These are phyloP conservation scores for Fennellomyces sp. DNA, from an alignment of 371 early-diverging fungal species.

Conservation along the genomic window DNA sequence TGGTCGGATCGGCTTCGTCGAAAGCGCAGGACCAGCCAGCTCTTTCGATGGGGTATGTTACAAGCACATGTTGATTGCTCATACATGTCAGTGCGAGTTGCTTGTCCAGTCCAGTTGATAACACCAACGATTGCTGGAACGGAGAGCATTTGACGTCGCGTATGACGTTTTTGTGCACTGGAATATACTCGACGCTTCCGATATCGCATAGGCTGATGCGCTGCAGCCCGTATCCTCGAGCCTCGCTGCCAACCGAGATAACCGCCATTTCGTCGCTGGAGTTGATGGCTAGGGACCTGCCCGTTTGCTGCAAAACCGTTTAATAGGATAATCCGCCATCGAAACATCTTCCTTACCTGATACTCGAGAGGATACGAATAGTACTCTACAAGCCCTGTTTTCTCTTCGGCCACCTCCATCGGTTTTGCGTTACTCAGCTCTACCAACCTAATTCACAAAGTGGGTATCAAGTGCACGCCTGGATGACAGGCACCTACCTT, in stretches of 20 bases:
- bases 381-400: neutral
- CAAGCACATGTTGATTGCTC: constrained; percentile 13
- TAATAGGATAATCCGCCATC: neutral
- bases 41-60: constrained; percentile 16
- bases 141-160: constrained; percentile 24
- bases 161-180: constrained; percentile 14
- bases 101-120: constrained; percentile 27
- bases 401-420: neutral
- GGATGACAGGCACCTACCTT: neutral
- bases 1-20: constrained; percentile 23
- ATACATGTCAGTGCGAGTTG: constrained; percentile 14
- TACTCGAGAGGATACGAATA: neutral
- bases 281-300: constrained; percentile 7
- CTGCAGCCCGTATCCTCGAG: constrained; percentile 4
- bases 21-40: constrained; percentile 39
- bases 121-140: constrained; percentile 1
- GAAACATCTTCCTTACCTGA: neutral
- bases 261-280: constrained; percentile 12
- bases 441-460: neutral
- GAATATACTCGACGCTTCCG: constrained; percentile 8
- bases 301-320: neutral
- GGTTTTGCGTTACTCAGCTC: neutral
- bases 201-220: constrained; percentile 16
- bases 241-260: neutral
- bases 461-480: neutral